Base-by-base conservation (phyloP, 495 filamentous ascomycete genomes). In the Penicillium simplicissimum region DNA sequence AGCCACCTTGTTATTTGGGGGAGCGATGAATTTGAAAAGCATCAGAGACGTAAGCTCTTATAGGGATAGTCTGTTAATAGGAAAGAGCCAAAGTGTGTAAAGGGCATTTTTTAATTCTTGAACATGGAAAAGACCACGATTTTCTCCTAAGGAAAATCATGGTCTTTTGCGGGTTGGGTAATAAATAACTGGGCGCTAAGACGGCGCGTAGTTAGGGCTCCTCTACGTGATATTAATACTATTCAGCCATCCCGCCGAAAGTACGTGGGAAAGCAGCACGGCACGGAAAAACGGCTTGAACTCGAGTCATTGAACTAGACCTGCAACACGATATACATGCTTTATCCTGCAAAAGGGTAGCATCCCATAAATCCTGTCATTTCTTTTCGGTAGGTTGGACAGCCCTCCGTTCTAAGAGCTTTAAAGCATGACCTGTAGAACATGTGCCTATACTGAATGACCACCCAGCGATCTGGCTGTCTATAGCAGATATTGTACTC, bases 381-480 rank as follows among this genome's bases (percentile, higher is more conserved):
- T 43, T 3, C 1, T 43, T 3, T 7, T 43, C 40, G 40, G n/a
- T n/a, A 43, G 40, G 9, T 43, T 8, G 40, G 40, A 19, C 40
- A 43, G 6, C 9, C 9, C 40, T 43, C n/a, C n/a, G n/a, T n/a
- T n/a, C n/a, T n/a, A n/a, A n/a, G n/a, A n/a, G n/a, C n/a, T n/a
- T n/a, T n/a, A n/a, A n/a, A n/a, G n/a, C 34, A 55, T 38, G 11
- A 55, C 52, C 8, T 17, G 14, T 21, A 55, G 35, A 55, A 1
- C 17, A 42, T 23, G 11, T 40, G 17, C 5, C 52, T 17, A 54
- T 8, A 54, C 15, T 0, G 21, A 55, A 55, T 42, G 5, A 25
- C 2, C 21, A 55, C 52, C 52, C 36, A 55, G 33, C 36, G 21
- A 55, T 55, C 52, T 55, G 36, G 52, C 52, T 55, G 36, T 3